Conservation (phyloP, 1,284 basidiomycete species). For the Clitocybe nebularis region DNA sequence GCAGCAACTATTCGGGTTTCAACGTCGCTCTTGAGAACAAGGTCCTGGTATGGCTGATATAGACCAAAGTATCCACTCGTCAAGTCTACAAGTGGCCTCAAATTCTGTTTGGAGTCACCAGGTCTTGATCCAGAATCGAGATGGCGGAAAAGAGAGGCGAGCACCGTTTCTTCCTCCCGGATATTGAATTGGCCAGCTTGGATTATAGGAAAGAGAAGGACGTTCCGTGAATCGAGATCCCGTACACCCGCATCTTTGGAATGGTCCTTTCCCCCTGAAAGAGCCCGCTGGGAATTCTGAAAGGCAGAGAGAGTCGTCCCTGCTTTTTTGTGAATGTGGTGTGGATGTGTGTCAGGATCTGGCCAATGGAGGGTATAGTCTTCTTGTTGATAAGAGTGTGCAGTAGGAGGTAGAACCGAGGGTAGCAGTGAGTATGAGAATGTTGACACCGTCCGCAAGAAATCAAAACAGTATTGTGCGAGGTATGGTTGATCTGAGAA, state of each 20-base stretch:
- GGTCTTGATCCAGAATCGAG: slow-evolving; percentile 15
- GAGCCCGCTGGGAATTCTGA: slow-evolving; percentile 42
- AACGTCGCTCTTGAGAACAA: slow-evolving; percentile 58
- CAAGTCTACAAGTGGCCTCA: slow-evolving; percentile 57
- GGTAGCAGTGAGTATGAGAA: slow-evolving; percentile 74
- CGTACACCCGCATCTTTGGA: neutral
- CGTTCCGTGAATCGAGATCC: slow-evolving; percentile 24
- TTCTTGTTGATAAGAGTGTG: slow-evolving; percentile 29
- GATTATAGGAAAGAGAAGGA: slow-evolving; percentile 74
- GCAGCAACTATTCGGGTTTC: slow-evolving; percentile 81
- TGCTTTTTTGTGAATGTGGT: slow-evolving; percentile 54
- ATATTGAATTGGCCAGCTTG: slow-evolving; percentile 84
- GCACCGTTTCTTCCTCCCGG: slow-evolving; percentile 73
- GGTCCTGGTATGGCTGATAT: slow-evolving; percentile 76
- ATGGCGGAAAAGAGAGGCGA: slow-evolving; percentile 57
- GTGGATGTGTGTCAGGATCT: slow-evolving; percentile 51
- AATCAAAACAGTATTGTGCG: slow-evolving; percentile 81
- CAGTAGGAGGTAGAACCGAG: slow-evolving; percentile 15
- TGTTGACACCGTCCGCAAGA: slow-evolving; percentile 64
- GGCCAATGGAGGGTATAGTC: slow-evolving; percentile 54
- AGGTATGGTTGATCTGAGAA: slow-evolving; percentile 62
- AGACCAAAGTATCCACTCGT: slow-evolving; percentile 97
- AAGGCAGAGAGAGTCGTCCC: slow-evolving; percentile 44
- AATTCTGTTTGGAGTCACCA: neutral
- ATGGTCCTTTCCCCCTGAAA: too few relatives aligned